Evolutionary conservation across 257 asterid genomes (phyloP).

Genomic region (Lycium barbarum): DNA sequence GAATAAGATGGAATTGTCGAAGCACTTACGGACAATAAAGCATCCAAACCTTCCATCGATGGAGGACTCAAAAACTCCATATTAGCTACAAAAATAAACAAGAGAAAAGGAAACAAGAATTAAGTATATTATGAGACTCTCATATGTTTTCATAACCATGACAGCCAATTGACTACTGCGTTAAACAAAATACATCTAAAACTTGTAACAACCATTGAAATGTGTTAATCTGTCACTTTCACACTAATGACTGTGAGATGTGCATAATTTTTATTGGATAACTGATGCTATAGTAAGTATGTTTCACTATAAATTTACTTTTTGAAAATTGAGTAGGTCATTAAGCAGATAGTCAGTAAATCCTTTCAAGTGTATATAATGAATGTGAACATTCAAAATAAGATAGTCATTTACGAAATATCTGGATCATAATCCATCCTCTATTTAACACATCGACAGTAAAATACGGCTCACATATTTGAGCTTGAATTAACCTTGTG

Average conservation of each 20-base stretch:
- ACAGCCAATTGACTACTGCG: background rate
- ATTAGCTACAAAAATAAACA: slow-evolving; percentile 48
- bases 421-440: background rate
- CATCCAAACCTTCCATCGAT: slow-evolving; percentile 76
- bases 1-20: slow-evolving; percentile 11
- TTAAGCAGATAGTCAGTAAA: background rate
- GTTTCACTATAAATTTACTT: background rate
- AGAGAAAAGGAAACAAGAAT: background rate
- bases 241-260: background rate
- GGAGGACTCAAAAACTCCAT: slow-evolving; percentile 68
- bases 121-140: background rate
- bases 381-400: background rate
- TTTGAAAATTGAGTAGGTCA: slow-evolving; percentile 16
- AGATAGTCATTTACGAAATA: background rate
- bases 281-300: background rate
- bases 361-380: background rate
- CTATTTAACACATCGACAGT: background rate
- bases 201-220: background rate
- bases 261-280: background rate
- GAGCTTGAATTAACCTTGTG: background rate
- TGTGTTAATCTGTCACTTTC: background rate
- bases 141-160: background rate
- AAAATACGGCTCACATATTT: background rate
- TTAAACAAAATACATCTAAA: background rate
- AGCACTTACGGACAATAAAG: slow-evolving; percentile 62